Evolutionary conservation across 768 basidiomycete genomes (phyloP).

Genomic region (Leccinum arenicola): DNA sequence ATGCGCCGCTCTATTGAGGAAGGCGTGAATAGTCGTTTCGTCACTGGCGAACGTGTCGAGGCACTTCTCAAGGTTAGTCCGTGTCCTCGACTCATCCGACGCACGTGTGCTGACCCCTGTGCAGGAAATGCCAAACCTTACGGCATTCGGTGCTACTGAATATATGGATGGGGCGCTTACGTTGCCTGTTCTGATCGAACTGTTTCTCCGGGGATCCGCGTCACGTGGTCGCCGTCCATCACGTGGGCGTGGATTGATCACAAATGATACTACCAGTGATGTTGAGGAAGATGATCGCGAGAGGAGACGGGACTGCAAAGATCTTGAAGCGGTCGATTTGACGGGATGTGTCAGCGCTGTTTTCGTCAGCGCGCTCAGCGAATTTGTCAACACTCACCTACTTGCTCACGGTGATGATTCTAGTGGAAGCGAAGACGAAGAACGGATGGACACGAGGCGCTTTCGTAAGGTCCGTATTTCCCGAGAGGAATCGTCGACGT

Average conservation of each 20-base stretch:
- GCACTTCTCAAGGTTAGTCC: conserved; percentile 68
- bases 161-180: conserved; percentile 96
- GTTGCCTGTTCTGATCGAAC: conserved; percentile 79
- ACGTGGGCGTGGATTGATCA: conserved; percentile 55
- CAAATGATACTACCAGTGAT: conserved; percentile 45
- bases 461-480: conserved; percentile 33
- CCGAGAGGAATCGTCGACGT: conserved; percentile 50
- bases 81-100: not conserved
- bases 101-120: conserved; percentile 8
- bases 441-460: conserved; percentile 28
- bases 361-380: conserved; percentile 81
- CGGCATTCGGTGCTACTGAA: conserved; percentile 92
- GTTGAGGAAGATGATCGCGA: conserved; percentile 77
- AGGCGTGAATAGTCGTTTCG: conserved; percentile 85
- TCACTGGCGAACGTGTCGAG: conserved; percentile 84
- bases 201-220: conserved; percentile 81
- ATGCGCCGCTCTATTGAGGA: conserved; percentile 92
- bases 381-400: conserved; percentile 74
- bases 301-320: conserved; percentile 66
- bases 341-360: conserved; percentile 94
- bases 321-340: conserved; percentile 86
- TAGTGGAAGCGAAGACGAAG: conserved; percentile 43
- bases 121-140: conserved; percentile 86
- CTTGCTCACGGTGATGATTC: conserved; percentile 40
- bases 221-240: conserved; percentile 65